Evolutionary conservation across 495 filamentous ascomycete genomes (phyloP).

Genomic region (Neurospora cerealis): DNA sequence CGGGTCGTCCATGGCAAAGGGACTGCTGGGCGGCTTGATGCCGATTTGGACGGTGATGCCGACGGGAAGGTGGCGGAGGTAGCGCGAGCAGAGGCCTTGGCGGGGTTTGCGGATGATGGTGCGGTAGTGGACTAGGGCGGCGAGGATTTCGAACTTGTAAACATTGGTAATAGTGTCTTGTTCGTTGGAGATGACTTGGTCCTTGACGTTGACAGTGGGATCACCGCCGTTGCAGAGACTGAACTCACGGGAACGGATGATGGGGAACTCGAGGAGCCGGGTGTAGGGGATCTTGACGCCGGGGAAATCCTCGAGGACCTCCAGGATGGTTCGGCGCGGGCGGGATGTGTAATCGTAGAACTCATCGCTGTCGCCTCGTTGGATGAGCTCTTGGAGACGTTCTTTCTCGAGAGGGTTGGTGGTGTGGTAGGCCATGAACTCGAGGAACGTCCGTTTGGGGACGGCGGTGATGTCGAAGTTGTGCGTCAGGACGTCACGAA

Average conservation of each 20-base stretch:
- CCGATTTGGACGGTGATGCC: constrained; percentile 50
- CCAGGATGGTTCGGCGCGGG: constrained; percentile 81
- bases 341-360: constrained; percentile 93
- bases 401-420: constrained; percentile 63
- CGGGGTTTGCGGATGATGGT: constrained; percentile 80
- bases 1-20: constrained; percentile 1
- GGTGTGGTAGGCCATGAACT: constrained; percentile 62
- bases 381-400: constrained; percentile 71
- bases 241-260: constrained; percentile 72
- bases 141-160: constrained; percentile 58
- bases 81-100: constrained; percentile 83
- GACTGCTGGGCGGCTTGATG: constrained; percentile 24
- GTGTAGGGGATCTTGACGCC: constrained; percentile 72
- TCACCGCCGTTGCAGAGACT: constrained; percentile 71
- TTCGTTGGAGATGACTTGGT: not conserved
- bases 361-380: constrained; percentile 71
- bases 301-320: constrained; percentile 84
- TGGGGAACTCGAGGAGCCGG: constrained; percentile 58
- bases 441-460: constrained; percentile 79
- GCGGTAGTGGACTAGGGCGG: constrained; percentile 86
- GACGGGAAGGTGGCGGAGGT: constrained; percentile 52
- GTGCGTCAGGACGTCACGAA: constrained; percentile 66
- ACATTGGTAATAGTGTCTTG: not conserved
- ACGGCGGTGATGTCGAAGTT: constrained; percentile 84
- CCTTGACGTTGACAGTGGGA: not conserved